phyloP scores from a whole-genome alignment of 495 filamentous ascomycete genomes.

The Podospora pseudocomata region DNA sequence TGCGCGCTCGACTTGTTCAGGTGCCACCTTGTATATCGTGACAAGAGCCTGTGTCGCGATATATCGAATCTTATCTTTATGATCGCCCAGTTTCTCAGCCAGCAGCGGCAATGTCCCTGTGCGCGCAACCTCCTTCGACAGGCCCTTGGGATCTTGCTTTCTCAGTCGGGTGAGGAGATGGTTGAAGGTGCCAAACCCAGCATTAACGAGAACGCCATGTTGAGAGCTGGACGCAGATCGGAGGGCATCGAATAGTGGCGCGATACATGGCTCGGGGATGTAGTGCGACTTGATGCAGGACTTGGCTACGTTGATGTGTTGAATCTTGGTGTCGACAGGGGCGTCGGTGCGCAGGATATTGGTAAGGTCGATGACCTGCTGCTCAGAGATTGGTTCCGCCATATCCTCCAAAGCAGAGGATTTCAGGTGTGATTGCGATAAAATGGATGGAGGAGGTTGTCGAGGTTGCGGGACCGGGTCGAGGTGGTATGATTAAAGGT shows the following conservation, averaged over 20 bases:
- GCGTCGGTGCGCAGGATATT: constrained; percentile 65
- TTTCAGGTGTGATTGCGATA: constrained; percentile 21
- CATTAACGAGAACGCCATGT: constrained; percentile 62
- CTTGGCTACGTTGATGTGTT: constrained; percentile 68
- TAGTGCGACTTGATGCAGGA: constrained; percentile 84
- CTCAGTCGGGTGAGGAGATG: constrained; percentile 79
- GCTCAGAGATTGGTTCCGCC: constrained; percentile 57
- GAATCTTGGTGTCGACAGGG: constrained; percentile 66
- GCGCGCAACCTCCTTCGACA: constrained; percentile 60
- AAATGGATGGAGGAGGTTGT: constrained; percentile 20
- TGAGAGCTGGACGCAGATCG: constrained; percentile 65
- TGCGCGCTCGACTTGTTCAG: constrained; percentile 69
- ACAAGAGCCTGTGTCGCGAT: constrained; percentile 68
- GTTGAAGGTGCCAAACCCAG: constrained; percentile 78
- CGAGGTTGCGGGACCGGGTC: constrained; percentile 1
- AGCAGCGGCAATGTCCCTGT: constrained; percentile 61
- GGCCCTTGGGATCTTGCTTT: constrained; percentile 71
- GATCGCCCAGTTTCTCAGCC: constrained; percentile 82
- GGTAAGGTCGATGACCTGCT: constrained; percentile 62
- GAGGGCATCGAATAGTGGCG: constrained; percentile 69
- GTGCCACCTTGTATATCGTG: constrained; percentile 66
- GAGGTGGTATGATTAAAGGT: not conserved
- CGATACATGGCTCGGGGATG: constrained; percentile 69
- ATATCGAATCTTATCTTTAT: constrained; percentile 72
- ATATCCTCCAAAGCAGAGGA: constrained; percentile 34